phyloP scores from a whole-genome alignment of 345 rosid species.

The Eutrema yunnanense region DNA sequence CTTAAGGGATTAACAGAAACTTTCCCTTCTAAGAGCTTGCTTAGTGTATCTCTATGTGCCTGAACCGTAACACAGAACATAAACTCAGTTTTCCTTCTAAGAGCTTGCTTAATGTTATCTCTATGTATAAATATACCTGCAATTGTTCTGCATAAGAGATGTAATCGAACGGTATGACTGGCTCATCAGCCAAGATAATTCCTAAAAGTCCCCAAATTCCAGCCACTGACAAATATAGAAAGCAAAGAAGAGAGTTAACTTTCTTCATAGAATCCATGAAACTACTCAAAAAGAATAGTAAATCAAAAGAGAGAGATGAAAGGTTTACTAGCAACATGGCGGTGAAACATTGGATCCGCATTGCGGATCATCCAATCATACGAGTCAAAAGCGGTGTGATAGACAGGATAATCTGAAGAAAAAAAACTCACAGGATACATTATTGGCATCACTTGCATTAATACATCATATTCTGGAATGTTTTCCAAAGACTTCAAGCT shows the following conservation, averaged over 20 bases:
- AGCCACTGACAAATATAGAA: constrained; percentile 48
- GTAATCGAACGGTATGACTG: constrained; percentile 67
- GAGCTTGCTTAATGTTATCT: no score
- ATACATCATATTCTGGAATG: background rate
- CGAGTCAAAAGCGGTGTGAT: constrained; percentile 90
- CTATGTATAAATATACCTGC: constrained; percentile 28
- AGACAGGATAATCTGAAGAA: constrained; percentile 76
- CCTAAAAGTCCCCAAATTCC: constrained; percentile 89
- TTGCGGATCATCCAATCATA: constrained; percentile 70
- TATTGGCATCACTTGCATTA: background rate
- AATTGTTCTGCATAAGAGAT: constrained; percentile 61
- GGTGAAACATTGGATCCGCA: constrained; percentile 76
- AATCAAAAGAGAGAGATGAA: background rate
- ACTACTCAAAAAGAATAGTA: background rate
- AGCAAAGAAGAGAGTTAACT: background rate
- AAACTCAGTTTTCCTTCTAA: background rate
- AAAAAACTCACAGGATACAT: background rate
- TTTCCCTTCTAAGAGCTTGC: constrained; percentile 39
- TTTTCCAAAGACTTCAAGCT: background rate
- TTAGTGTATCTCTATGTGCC: constrained; percentile 46
- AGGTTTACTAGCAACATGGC: constrained; percentile 78
- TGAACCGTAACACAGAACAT: constrained; percentile 26
- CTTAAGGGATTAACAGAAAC: constrained; percentile 49
- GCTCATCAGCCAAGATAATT: constrained; percentile 74
- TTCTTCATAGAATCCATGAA: background rate